Evolutionary conservation across 805 yeast genomes (phyloP).

Genomic region (Pichia occidentalis): DNA sequence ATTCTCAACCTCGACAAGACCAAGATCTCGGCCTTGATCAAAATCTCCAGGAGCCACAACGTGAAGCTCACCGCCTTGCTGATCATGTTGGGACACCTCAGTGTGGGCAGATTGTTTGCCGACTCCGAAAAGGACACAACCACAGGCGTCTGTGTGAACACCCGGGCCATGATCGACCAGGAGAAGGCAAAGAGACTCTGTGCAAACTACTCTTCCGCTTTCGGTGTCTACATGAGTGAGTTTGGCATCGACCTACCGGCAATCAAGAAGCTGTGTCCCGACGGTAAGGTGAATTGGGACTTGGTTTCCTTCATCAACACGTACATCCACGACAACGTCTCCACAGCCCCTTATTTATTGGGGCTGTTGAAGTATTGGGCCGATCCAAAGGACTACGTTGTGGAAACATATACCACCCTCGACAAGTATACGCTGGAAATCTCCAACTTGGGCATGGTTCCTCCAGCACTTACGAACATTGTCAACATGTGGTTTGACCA

Average conservation of each 20-base stretch:
- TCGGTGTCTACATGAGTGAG: constrained; percentile 19
- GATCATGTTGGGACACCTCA: constrained; percentile 3
- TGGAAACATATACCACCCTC: constrained; percentile 3
- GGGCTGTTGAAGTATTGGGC: constrained; percentile 11
- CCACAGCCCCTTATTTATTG: constrained; percentile 2
- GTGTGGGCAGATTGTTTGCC: constrained; percentile 6
- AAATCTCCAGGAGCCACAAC: neutral
- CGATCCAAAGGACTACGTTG: constrained; percentile 6
- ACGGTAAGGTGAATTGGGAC: constrained; percentile 9
- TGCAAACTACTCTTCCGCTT: constrained; percentile 7
- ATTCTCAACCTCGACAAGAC: neutral
- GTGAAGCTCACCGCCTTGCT: constrained; percentile 14
- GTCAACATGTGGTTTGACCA: constrained; percentile 13
- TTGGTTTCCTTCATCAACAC: constrained; percentile 2
- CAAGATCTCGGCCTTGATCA: neutral
- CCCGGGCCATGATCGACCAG: constrained; percentile 13
- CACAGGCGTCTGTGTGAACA: constrained; percentile 18
- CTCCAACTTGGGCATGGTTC: constrained; percentile 8
- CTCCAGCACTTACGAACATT: neutral
- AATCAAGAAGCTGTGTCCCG: constrained; percentile 7
- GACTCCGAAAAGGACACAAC: constrained; percentile 12
- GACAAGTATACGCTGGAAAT: constrained; percentile 13
- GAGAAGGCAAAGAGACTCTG: constrained; percentile 1
- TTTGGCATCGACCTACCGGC: constrained; percentile 14
- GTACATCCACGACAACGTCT: constrained; percentile 3